Base-by-base conservation (phyloP, 768 basidiomycete genomes). In the Tricholoma terreum region DNA sequence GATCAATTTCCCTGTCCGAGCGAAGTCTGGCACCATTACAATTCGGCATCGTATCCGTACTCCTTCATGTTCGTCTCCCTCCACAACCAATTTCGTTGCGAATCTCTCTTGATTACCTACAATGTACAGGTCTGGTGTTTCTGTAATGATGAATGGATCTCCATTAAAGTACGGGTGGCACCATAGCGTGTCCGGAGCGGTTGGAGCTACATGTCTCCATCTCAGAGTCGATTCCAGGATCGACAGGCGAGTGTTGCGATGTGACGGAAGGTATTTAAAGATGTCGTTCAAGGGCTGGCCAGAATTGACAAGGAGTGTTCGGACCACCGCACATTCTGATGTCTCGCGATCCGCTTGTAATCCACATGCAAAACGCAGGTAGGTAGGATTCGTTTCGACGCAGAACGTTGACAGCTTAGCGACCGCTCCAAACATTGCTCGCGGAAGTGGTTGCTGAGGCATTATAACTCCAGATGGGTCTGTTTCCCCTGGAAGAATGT, bases 191-290 rank as follows among this genome's bases (percentile, higher is more conserved):
- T 99, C 97, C 24, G 97, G 97, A 22, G 96, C 96, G 7, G 97
- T 98, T 3, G 97, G 97, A n/a, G 97, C 94, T 70, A 97, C 85
- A 74, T 98, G 96, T 57, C 94, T 78, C 97, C 96, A 99, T 63
- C 80, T 83, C 33, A 99, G 77, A 10, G 94, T 95, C 40, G 87
- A 78, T 65, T 86, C 82, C 9, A 92, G 82, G 58, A 98, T 79
- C 2, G 82, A 82, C 33, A 96, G 68, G 38, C 88, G 80, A n/a
- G 89, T 88, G 56, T 82, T 78, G 6, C 85, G 84, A 6, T 84
- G 86, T 7, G 84, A 80, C 10, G 83, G 80, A 40, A 98, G 77
- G 72, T 99, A 99, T 69, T 93, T 95, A 81, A 85, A 93, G 75
- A 98, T 89, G 68, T 99, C 97, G 69, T 98, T 90, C 19, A 98